These are phyloP conservation scores for Coelastrella sp. DNA, from an alignment of 139 green algal genomes.

Conservation along the genomic window DNA sequence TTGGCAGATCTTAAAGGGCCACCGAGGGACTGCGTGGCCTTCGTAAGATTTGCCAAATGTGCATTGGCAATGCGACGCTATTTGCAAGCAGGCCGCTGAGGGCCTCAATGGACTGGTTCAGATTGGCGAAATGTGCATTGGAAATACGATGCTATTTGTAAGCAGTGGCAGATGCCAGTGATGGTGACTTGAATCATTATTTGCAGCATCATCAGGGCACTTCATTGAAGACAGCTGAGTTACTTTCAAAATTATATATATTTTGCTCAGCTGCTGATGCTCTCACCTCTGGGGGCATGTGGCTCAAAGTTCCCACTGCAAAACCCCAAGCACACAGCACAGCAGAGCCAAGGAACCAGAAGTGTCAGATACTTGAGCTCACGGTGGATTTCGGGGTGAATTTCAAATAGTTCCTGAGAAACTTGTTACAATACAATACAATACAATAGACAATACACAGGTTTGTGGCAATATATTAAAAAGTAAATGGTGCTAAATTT, in stretches of 20 bases:
- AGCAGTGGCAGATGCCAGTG: too few species aligned
- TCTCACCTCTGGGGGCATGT: constrained; percentile 25
- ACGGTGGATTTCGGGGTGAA: not conserved
- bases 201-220: not conserved
- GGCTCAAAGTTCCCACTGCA: constrained; percentile 5
- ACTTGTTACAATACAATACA: not conserved
- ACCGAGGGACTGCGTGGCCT: too few species aligned
- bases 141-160: too few species aligned
- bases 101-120: too few species aligned
- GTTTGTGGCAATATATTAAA: too few species aligned
- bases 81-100: too few species aligned
- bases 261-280: not conserved
- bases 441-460: not conserved
- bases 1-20: too few species aligned
- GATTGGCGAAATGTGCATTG: too few species aligned
- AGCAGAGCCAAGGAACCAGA: not conserved
- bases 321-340: not conserved
- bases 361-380: not conserved
- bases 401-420: not conserved
- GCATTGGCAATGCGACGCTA: too few species aligned
- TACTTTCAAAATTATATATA: not conserved
- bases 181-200: too few species aligned
- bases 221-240: not conserved
- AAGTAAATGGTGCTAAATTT: too few species aligned
- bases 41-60: too few species aligned